A percentile compares a stretch with the other conserved stretches of the same genome.
Evolutionary conservation across 1,284 basidiomycete genomes (phyloP).

Genomic region (Marasmius tenuissimus): DNA sequence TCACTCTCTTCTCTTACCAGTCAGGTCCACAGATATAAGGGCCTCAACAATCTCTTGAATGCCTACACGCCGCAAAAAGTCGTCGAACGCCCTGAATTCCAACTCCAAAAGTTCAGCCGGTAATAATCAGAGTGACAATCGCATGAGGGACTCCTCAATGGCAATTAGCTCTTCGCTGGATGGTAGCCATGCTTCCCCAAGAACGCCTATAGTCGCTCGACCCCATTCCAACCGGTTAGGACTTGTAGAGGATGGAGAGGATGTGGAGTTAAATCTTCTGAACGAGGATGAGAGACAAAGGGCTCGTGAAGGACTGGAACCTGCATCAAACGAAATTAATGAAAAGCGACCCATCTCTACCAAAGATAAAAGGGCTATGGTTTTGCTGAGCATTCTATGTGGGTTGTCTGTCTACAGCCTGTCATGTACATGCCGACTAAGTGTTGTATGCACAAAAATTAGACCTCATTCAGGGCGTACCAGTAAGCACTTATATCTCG

Average conservation of each 20-base stretch:
- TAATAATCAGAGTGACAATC: conserved; percentile 35
- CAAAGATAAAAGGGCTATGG: conserved; percentile 86
- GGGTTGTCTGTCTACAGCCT: conserved; percentile 34
- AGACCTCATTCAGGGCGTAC: conserved; percentile 95
- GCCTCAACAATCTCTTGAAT: conserved; percentile 14
- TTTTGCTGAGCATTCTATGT: conserved; percentile 88
- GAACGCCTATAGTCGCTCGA: conserved; percentile 52
- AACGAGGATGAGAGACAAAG: conserved; percentile 54
- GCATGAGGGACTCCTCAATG: conserved; percentile 29
- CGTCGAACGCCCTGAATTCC: conserved; percentile 21
- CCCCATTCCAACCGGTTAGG: conserved; percentile 22
- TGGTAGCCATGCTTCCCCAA: conserved; percentile 64
- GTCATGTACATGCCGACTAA: conserved; percentile 16
- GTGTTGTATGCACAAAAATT: conserved; percentile 5
- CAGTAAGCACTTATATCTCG: conserved; percentile 60
- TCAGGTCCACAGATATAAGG: background rate
- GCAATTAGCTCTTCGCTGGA: conserved; percentile 53
- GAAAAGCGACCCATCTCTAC: conserved; percentile 55
- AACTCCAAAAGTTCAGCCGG: conserved; percentile 23
- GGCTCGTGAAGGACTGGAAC: conserved; percentile 43
- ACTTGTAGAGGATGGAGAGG: conserved; percentile 45
- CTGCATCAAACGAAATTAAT: conserved; percentile 29
- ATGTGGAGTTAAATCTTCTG: conserved; percentile 65
- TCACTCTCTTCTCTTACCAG: background rate
- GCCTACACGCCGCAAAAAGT: conserved; percentile 30